Conservation (phyloP, 108 stramenopile species). For the Skeletonema costatum region DNA sequence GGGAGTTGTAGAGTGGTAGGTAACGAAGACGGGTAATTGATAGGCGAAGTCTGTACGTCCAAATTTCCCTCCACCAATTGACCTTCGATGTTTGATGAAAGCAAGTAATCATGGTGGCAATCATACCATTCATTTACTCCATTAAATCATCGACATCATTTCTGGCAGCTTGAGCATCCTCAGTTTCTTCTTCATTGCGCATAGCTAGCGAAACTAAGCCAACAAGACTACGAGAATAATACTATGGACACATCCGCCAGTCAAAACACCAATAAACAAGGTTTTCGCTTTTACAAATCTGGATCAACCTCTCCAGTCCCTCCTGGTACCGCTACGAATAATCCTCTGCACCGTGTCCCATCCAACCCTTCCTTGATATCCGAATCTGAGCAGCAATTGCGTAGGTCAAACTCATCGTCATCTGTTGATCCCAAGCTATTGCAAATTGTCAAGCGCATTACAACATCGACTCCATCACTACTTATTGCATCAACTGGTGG, state of each 20-base stretch:
- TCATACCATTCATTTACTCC: no score
- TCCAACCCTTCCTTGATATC: slow-evolving; percentile 22
- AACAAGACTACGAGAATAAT: neutral
- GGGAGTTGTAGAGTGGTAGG: neutral
- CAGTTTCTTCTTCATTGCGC: neutral
- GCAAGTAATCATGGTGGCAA: no score
- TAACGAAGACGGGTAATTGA: neutral
- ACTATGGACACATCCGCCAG: neutral
- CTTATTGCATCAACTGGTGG: slow-evolving; percentile 1
- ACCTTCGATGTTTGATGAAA: no score
- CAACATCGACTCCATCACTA: slow-evolving; percentile 31
- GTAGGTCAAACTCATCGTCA: neutral
- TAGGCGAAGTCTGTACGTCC: neutral
- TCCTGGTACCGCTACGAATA: neutral
- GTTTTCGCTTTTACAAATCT: slow-evolving; percentile 29
- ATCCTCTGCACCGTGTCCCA: slow-evolving; percentile 7
- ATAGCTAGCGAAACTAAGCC: neutral
- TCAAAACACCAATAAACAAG: slow-evolving; percentile 12
- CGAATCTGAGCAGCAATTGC: neutral
- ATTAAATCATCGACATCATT: no score
- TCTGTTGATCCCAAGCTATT: slow-evolving; percentile 39
- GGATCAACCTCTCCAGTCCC: slow-evolving; percentile 27
- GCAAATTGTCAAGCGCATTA: slow-evolving; percentile 39
- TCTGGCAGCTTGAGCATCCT: neutral
- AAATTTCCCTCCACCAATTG: neutral